Conservation (phyloP, 2,329 filamentous ascomycete genomes). For the Talaromyces atroroseus region DNA sequence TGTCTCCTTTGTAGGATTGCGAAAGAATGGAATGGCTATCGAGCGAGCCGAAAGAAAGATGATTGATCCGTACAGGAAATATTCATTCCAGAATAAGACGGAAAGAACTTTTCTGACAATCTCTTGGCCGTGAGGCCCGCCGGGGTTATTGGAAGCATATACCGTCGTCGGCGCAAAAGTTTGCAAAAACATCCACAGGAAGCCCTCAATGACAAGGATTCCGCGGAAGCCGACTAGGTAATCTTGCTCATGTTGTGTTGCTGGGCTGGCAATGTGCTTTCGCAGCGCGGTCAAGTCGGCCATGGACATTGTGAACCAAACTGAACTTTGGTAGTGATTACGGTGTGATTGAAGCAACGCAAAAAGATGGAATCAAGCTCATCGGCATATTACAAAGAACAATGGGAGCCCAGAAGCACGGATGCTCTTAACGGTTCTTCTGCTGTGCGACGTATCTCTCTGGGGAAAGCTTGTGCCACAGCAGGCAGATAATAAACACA, state of each 20-base stretch:
- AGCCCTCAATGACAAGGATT: conserved; percentile 39
- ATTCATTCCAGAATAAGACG: conserved; percentile 43
- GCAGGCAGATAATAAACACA: not conserved
- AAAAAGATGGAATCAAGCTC: not conserved
- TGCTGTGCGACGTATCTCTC: not conserved
- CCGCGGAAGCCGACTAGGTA: conserved; percentile 13
- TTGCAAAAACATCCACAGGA: conserved; percentile 43
- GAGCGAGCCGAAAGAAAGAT: conserved; percentile 44
- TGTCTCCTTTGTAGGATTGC: conserved; percentile 26
- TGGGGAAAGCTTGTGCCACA: not conserved
- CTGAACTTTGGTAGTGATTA: not conserved
- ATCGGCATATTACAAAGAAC: not conserved
- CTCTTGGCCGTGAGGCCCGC: conserved; percentile 33
- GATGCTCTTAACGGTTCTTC: not conserved
- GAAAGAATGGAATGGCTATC: conserved; percentile 39
- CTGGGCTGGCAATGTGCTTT: conserved; percentile 7
- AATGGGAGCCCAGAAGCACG: not conserved
- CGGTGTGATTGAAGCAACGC: not conserved
- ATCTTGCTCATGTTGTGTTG: conserved; percentile 35
- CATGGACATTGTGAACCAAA: not conserved
- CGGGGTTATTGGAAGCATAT: conserved; percentile 30
- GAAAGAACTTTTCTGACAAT: conserved; percentile 42
- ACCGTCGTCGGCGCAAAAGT: conserved; percentile 42
- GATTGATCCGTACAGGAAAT: conserved; percentile 42
- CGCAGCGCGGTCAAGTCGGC: not conserved